phyloP scores from a whole-genome alignment of 2,329 filamentous ascomycete species.

The Grosmannia huntii region DNA sequence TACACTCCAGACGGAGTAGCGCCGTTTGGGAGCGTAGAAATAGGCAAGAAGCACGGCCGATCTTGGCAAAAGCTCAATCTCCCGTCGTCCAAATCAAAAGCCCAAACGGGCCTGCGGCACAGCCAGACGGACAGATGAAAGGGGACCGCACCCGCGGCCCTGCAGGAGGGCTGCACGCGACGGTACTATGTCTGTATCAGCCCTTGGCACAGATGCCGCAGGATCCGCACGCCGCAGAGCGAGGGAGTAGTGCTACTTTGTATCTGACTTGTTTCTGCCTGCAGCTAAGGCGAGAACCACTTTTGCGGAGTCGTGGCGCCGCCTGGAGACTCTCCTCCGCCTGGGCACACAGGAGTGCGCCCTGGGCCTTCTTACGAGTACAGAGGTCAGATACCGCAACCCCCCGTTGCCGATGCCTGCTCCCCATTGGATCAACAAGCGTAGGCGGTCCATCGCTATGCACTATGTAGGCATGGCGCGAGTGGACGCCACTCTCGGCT shows the following conservation, averaged over 20 bases:
- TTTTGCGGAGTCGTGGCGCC: slow-evolving; percentile 3
- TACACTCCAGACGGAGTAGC: no score
- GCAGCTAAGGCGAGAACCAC: slow-evolving; percentile 1
- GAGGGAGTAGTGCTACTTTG: background rate
- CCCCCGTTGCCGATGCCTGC: no score
- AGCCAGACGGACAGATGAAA: background rate
- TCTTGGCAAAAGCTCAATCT: background rate
- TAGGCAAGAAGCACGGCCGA: background rate
- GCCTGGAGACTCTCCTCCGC: background rate
- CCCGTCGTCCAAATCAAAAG: background rate
- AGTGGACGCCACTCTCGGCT: no score
- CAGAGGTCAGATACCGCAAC: background rate
- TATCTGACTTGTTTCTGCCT: no score
- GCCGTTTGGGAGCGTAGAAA: background rate
- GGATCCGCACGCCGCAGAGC: background rate
- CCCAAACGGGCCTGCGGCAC: background rate
- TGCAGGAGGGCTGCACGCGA: background rate
- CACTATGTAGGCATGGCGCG: no score
- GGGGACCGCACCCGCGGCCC: background rate
- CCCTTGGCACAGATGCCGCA: background rate
- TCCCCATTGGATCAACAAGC: no score
- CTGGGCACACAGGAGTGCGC: background rate
- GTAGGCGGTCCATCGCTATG: no score
- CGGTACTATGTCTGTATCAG: background rate
- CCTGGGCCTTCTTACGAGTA: background rate